These are phyloP conservation scores for Gorgonomyces haynaldii DNA, from an alignment of 192 early-diverging fungal species.

Conservation along the genomic window DNA sequence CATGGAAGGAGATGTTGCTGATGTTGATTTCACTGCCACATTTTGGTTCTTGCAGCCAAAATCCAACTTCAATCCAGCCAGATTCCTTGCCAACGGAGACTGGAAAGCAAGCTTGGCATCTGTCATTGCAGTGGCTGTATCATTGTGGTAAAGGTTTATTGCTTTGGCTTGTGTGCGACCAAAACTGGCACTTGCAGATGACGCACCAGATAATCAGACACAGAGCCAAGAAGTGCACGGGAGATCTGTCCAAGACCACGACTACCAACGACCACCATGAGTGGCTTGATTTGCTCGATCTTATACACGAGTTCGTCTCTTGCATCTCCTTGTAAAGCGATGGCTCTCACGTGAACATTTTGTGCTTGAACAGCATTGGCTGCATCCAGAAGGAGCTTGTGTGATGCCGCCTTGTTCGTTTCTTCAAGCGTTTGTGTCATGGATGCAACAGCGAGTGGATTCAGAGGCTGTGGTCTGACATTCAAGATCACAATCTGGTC, in stretches of 20 bases:
- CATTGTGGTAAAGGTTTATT: no score
- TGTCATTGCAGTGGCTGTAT: no score
- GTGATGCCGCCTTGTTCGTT: no score
- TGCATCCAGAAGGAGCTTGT: not conserved
- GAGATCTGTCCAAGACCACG: constrained; percentile 37
- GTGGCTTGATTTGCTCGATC: constrained; percentile 39
- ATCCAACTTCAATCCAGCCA: no score
- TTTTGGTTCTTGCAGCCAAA: no score
- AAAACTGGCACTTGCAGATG: constrained; percentile 3
- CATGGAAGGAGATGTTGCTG: no score
- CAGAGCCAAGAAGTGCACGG: constrained; percentile 2
- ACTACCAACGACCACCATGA: constrained; percentile 49
- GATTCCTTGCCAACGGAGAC: no score
- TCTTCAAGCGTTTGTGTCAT: no score
- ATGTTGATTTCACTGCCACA: no score
- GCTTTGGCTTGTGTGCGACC: no score
- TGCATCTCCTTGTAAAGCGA: constrained; percentile 46
- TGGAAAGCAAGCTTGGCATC: no score
- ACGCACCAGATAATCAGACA: constrained; percentile 6
- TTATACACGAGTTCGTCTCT: constrained; percentile 51
- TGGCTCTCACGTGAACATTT: constrained; percentile 19
- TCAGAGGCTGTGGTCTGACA: constrained; percentile 4
- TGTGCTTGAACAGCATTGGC: not conserved
- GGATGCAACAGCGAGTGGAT: no score
- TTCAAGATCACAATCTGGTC: constrained; percentile 25